phyloP scores from a whole-genome alignment of 805 yeast species.

The Kodamaea lidongshanica region DNA sequence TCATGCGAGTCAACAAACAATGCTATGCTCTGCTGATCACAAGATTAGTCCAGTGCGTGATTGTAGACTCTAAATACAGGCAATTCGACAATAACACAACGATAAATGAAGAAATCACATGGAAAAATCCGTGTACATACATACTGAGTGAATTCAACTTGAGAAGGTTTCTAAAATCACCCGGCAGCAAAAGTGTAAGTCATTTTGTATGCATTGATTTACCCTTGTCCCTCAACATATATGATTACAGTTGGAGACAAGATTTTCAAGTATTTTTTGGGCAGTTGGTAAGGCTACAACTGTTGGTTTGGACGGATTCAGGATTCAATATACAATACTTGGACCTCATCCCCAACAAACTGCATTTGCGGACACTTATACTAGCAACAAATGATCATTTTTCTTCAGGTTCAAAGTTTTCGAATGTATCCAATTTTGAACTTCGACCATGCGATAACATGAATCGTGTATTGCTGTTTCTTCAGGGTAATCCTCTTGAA shows the following conservation, averaged over 20 bases:
- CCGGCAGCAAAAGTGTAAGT: conserved; percentile 10
- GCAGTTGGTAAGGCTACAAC: conserved; percentile 19
- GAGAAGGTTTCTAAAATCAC: conserved; percentile 25
- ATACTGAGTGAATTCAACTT: conserved; percentile 36
- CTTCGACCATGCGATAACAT: conserved; percentile 23
- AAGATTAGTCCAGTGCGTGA: conserved; percentile 33
- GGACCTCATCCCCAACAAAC: conserved; percentile 24
- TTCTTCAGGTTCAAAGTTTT: conserved; percentile 14
- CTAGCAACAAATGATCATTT: conserved; percentile 21
- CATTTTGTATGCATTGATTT: conserved; percentile 28
- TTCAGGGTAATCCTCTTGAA: not conserved
- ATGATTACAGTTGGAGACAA: conserved; percentile 25
- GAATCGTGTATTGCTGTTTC: conserved; percentile 7
- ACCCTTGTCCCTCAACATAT: conserved; percentile 38
- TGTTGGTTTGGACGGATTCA: conserved; percentile 28
- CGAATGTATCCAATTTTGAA: conserved; percentile 26
- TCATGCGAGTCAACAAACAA: conserved; percentile 24
- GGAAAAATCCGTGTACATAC: conserved; percentile 25
- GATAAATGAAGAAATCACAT: conserved; percentile 2
- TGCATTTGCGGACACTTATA: conserved; percentile 18
- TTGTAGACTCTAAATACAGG: conserved; percentile 33
- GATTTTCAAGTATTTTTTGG: conserved; percentile 22
- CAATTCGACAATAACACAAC: conserved; percentile 22
- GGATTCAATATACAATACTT: conserved; percentile 26
- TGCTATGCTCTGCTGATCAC: conserved; percentile 27